Evolutionary conservation across 805 yeast species (phyloP).

Genomic region (Monosporozyma siamensis): DNA sequence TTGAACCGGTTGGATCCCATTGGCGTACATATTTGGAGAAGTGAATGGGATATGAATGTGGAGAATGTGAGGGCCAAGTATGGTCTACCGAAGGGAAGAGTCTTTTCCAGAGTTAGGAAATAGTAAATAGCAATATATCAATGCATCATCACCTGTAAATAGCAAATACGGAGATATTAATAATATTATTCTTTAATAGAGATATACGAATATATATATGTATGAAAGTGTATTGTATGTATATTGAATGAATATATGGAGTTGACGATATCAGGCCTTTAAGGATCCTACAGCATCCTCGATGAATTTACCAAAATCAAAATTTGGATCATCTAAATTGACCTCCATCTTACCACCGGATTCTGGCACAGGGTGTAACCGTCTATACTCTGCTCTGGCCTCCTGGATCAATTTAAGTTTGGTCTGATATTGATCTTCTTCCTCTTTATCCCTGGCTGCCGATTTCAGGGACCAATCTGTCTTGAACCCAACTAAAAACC

Average conservation of each 20-base stretch:
- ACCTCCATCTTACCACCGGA: conserved; percentile 31
- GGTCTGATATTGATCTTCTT: conserved; percentile 47
- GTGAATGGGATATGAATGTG: conserved; percentile 69
- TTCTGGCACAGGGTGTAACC: conserved; percentile 38
- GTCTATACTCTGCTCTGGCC: conserved; percentile 85
- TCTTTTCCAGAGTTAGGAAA: conserved; percentile 54
- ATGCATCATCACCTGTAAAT: background rate
- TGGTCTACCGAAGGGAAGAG: conserved; percentile 66
- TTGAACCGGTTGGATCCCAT: conserved; percentile 54
- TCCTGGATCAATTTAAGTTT: conserved; percentile 70
- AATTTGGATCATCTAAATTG: conserved; percentile 81
- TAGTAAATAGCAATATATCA: too few relatives aligned
- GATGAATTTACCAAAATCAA: conserved; percentile 69
- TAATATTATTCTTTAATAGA: too few relatives aligned
- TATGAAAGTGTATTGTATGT: background rate
- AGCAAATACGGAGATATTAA: too few relatives aligned
- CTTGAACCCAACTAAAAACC: conserved; percentile 79
- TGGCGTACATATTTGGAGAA: conserved; percentile 91
- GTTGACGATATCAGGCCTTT: conserved; percentile 16
- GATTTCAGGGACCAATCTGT: conserved; percentile 66
- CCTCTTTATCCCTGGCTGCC: conserved; percentile 49
- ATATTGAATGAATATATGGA: background rate
- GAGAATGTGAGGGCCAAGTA: conserved; percentile 57
- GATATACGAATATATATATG: too few relatives aligned
- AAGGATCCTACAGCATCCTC: conserved; percentile 54